phyloP scores from a whole-genome alignment of 192 early-diverging fungal species.

The Coemansia sp. region DNA sequence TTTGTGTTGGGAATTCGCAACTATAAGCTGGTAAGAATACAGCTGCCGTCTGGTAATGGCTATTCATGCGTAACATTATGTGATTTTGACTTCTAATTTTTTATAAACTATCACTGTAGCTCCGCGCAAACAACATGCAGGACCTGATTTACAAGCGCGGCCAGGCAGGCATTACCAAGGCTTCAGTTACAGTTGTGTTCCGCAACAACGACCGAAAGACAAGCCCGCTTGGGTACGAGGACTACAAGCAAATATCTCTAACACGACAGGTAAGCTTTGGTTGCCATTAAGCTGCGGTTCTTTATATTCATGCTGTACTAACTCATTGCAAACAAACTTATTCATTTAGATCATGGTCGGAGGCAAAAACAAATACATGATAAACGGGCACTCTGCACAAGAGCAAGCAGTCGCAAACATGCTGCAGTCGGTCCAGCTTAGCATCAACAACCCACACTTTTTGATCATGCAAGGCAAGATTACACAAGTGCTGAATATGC shows the following conservation, averaged over 20 bases:
- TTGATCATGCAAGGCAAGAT: slow-evolving; percentile 99
- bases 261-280: slow-evolving; percentile 78
- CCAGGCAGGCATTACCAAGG: slow-evolving; percentile 96
- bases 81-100: not conserved
- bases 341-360: slow-evolving; percentile 65
- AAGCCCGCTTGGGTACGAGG: slow-evolving; percentile 86
- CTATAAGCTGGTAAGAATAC: slow-evolving; percentile 71
- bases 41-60: not conserved
- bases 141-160: slow-evolving; percentile 99
- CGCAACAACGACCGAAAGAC: slow-evolving; percentile 83
- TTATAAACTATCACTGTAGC: slow-evolving; percentile 52
- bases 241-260: slow-evolving; percentile 84
- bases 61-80: not conserved
- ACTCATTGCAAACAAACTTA: not conserved
- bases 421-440: slow-evolving; percentile 97
- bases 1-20: slow-evolving; percentile 97
- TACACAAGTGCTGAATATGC: slow-evolving; percentile 99
- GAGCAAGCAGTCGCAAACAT: slow-evolving; percentile 88
- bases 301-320: not conserved
- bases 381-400: slow-evolving; percentile 90
- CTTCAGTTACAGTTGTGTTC: slow-evolving; percentile 95
- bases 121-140: slow-evolving; percentile 85
- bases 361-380: slow-evolving; percentile 93
- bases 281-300: not conserved
- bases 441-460: slow-evolving; percentile 99